These are phyloP conservation scores for Gloeostereum incarnatum DNA, from an alignment of 768 basidiomycete species.

Conservation along the genomic window DNA sequence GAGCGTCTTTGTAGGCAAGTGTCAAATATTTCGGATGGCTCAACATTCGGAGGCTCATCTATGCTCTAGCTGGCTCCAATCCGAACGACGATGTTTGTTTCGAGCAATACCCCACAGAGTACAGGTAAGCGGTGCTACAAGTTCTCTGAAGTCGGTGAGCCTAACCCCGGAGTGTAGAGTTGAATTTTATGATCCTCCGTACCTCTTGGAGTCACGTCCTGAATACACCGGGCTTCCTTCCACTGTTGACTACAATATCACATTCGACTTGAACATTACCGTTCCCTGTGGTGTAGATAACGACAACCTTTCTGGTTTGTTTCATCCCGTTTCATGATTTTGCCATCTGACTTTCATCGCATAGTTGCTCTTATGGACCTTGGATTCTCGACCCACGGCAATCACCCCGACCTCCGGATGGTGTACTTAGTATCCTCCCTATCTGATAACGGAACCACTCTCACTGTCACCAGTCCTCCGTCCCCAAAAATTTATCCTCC, in stretches of 20 bases:
- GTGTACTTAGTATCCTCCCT: slow-evolving; percentile 25
- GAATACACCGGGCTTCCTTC: slow-evolving; percentile 22
- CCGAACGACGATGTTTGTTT: slow-evolving; percentile 24
- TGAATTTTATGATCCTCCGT: slow-evolving; percentile 32
- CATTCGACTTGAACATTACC: slow-evolving; percentile 22
- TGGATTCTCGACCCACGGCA: slow-evolving; percentile 31
- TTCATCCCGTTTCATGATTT: not conserved
- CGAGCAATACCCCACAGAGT: slow-evolving; percentile 21
- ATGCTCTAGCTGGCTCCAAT: slow-evolving; percentile 31
- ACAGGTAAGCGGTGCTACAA: slow-evolving; percentile 11
- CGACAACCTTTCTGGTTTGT: slow-evolving; percentile 18
- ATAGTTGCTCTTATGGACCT: slow-evolving; percentile 29
- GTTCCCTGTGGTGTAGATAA: slow-evolving; percentile 21
- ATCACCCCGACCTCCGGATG: slow-evolving; percentile 28
- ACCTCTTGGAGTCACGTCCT: slow-evolving; percentile 26
- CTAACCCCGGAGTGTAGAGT: slow-evolving; percentile 13
- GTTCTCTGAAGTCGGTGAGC: not conserved
- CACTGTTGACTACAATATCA: slow-evolving; percentile 24
- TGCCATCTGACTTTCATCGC: not conserved
- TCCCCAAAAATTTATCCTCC: slow-evolving; percentile 28
- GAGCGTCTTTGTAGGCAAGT: slow-evolving; percentile 17
- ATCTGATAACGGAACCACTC: slow-evolving; percentile 18
- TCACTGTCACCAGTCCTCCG: slow-evolving; percentile 24
- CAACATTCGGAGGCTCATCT: not conserved
- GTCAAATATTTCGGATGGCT: not conserved